phyloP scores from a whole-genome alignment of 495 filamentous ascomycete species.

The Podospora tetraspora region DNA sequence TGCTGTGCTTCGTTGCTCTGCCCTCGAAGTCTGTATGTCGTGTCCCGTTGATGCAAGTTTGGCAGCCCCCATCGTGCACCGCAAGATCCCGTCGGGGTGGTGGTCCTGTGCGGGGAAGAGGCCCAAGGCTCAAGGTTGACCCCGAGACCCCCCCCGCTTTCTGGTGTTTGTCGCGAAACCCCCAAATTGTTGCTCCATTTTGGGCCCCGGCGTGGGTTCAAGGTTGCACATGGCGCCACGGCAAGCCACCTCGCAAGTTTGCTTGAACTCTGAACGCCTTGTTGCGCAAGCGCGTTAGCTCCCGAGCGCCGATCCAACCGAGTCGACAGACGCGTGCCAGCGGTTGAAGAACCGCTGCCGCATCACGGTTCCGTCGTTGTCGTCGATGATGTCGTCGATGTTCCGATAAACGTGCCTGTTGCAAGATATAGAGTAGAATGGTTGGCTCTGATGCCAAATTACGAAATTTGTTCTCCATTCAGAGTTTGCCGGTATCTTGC shows the following conservation, averaged over 20 bases:
- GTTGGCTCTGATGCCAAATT: slow-evolving; percentile 6
- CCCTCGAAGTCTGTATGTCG: background rate
- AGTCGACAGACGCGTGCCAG: background rate
- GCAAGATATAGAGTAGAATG: background rate
- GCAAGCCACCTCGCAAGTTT: background rate
- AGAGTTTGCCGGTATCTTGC: background rate
- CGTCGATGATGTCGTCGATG: background rate
- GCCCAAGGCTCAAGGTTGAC: background rate
- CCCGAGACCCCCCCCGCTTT: background rate
- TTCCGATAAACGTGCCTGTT: background rate
- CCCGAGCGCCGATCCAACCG: slow-evolving; percentile 11
- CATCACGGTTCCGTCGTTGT: background rate
- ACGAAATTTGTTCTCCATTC: slow-evolving; percentile 15
- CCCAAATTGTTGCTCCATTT: background rate
- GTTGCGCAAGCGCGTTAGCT: slow-evolving; percentile 14
- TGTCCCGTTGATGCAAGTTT: background rate
- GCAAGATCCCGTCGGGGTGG: too few relatives aligned
- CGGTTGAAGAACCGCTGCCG: background rate
- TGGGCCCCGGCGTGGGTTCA: background rate
- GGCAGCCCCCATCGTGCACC: background rate
- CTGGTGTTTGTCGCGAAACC: background rate
- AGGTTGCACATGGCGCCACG: background rate
- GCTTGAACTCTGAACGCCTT: background rate
- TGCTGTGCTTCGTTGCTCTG: background rate
- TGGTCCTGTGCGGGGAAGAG: background rate